These are phyloP conservation scores for Microbotryomycetes sp. DNA, from an alignment of 1,284 basidiomycete species.

Conservation along the genomic window DNA sequence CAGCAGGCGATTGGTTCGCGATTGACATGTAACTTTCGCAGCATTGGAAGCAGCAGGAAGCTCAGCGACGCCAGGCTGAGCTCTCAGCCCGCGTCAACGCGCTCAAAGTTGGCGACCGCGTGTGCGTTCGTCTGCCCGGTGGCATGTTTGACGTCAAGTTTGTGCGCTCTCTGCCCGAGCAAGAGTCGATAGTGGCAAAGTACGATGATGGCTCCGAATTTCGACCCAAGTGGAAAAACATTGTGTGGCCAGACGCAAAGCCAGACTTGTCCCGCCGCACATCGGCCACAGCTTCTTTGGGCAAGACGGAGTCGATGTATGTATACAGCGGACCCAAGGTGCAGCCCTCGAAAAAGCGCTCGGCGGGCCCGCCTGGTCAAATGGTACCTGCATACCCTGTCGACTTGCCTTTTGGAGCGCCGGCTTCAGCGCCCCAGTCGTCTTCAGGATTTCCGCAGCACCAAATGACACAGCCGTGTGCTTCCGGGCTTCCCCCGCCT, in stretches of 20 bases:
- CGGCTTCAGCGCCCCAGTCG: too few relatives aligned
- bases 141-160: conserved; percentile 74
- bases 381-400: too few relatives aligned
- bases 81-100: conserved; percentile 55
- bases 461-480: too few relatives aligned
- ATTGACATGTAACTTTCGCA: conserved; percentile 48
- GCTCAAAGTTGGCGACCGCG: conserved; percentile 58
- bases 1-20: conserved; percentile 66
- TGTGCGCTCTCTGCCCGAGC: conserved; percentile 59
- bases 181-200: conserved; percentile 62
- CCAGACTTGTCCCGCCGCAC: neutral
- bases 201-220: conserved; percentile 54
- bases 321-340: neutral
- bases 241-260: conserved; percentile 22
- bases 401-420: too few relatives aligned
- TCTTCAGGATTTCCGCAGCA: too few relatives aligned
- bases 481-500: too few relatives aligned
- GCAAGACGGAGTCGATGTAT: neutral
- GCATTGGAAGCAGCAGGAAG: conserved; percentile 62
- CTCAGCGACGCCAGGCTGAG: conserved; percentile 51
- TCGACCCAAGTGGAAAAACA: conserved; percentile 16
- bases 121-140: conserved; percentile 69
- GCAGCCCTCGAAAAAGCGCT: neutral
- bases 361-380: too few relatives aligned
- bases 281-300: neutral